phyloP scores from a whole-genome alignment of 2,329 filamentous ascomycete species.

The Cadophora luteo-olivacea region DNA sequence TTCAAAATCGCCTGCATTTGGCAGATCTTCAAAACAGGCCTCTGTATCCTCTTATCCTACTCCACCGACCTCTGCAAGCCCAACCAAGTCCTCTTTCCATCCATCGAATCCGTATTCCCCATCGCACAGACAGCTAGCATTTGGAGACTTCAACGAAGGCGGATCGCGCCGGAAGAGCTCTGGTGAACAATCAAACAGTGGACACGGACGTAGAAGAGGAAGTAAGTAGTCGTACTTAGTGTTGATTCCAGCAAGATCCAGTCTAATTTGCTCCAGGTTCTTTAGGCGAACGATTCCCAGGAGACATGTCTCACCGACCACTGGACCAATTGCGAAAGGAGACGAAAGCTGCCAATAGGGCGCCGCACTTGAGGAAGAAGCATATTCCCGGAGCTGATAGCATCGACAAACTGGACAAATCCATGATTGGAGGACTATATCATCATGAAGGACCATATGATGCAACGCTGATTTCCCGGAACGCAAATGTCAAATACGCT shows the following conservation, averaged over 20 bases:
- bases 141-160: slow-evolving; percentile 42
- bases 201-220: slow-evolving; percentile 45
- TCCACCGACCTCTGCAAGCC: slow-evolving; percentile 61
- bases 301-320: slow-evolving; percentile 69
- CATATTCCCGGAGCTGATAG: slow-evolving; percentile 73
- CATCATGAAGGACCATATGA: slow-evolving; percentile 94
- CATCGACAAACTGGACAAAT: slow-evolving; percentile 80
- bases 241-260: background rate
- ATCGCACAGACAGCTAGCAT: slow-evolving; percentile 38
- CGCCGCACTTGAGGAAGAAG: slow-evolving; percentile 69
- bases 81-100: slow-evolving; percentile 54
- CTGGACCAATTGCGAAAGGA: slow-evolving; percentile 71
- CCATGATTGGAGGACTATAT: slow-evolving; percentile 67
- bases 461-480: slow-evolving; percentile 77
- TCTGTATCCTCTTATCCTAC: slow-evolving; percentile 49
- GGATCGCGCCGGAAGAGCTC: slow-evolving; percentile 30
- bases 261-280: slow-evolving; percentile 45
- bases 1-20: slow-evolving; percentile 25
- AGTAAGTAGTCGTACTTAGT: slow-evolving; percentile 38
- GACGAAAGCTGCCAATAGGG: slow-evolving; percentile 67
- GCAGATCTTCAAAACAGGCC: slow-evolving; percentile 25
- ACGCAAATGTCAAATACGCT: slow-evolving; percentile 65
- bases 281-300: slow-evolving; percentile 65
- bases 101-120: slow-evolving; percentile 51
- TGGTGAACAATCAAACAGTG: slow-evolving; percentile 43